Percentiles rank a stretch among this genome's conserved stretches.
phyloP scores from a whole-genome alignment of 306 rosid species.

The Pyrus bretschneideri region DNA sequence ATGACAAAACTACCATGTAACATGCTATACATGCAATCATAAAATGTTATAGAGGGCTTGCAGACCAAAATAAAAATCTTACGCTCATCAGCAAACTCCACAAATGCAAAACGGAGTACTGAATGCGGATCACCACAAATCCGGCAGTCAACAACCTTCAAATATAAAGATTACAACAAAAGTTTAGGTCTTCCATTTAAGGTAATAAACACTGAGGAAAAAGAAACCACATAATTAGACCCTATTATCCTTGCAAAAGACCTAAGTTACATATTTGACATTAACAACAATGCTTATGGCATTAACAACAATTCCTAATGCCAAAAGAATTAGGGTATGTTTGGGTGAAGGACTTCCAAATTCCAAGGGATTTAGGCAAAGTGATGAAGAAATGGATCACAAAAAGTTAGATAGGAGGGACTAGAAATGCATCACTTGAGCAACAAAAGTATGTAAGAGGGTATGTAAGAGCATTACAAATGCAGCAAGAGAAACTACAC shows the following conservation, averaged over 20 bases:
- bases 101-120: slow-evolving; percentile 96
- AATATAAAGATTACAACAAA: slow-evolving; percentile 12
- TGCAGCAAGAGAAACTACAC: neutral
- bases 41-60: neutral
- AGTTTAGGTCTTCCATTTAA: neutral
- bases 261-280: neutral
- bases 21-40: slow-evolving; percentile 10
- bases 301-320: neutral
- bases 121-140: slow-evolving; percentile 98
- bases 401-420: too few relatives aligned
- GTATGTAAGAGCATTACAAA: too few relatives aligned
- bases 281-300: neutral
- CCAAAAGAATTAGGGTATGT: too few relatives aligned
- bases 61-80: slow-evolving; percentile 27
- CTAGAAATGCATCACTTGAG: too few relatives aligned
- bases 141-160: slow-evolving; percentile 94
- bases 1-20: slow-evolving; percentile 21
- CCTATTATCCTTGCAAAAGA: neutral
- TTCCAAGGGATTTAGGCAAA: too few relatives aligned
- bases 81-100: slow-evolving; percentile 92
- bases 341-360: too few relatives aligned
- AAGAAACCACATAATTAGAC: neutral
- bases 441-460: too few relatives aligned
- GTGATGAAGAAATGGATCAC: too few relatives aligned
- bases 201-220: neutral